Evolutionary conservation across 2,329 filamentous ascomycete species (phyloP).

Genomic region (Coniochaeta sp.): DNA sequence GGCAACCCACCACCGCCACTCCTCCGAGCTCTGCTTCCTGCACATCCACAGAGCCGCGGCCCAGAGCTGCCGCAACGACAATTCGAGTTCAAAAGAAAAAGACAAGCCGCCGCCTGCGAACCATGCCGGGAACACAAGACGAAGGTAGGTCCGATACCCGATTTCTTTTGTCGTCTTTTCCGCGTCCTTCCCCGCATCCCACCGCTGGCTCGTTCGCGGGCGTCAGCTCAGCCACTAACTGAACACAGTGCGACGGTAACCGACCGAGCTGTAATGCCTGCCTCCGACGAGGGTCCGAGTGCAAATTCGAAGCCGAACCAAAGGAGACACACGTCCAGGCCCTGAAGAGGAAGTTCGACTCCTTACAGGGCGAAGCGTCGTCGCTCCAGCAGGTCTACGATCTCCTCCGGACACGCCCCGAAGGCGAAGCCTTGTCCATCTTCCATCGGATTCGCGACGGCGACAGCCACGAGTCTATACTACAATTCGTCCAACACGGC

Average conservation of each 20-base stretch:
- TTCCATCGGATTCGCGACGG: conserved; percentile 27
- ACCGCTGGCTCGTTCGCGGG: not conserved
- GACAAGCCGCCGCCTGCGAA: conserved; percentile 18
- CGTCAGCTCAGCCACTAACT: not conserved
- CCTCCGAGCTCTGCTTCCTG: not conserved
- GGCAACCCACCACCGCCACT: not conserved
- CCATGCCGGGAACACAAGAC: conserved; percentile 23
- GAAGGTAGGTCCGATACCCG: conserved; percentile 13
- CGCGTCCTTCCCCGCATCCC: not conserved
- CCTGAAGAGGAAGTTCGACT: conserved; percentile 21
- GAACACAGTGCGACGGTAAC: conserved; percentile 21
- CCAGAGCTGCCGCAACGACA: not conserved
- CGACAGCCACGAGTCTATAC: conserved; percentile 19
- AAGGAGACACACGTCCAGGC: conserved; percentile 23
- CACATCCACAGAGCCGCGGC: not conserved
- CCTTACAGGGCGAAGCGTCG: conserved; percentile 18
- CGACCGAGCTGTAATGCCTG: conserved; percentile 22
- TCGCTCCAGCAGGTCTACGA: conserved; percentile 21
- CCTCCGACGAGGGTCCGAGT: conserved; percentile 17
- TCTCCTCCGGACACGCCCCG: conserved; percentile 12
- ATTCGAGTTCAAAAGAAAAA: not conserved
- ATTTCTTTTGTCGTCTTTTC: no score
- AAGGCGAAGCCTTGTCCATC: conserved; percentile 24
- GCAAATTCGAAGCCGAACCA: conserved; percentile 21
- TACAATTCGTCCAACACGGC: conserved; percentile 26